phyloP scores from a whole-genome alignment of 179 eudicot genomes.

The Spinacia oleracea region DNA sequence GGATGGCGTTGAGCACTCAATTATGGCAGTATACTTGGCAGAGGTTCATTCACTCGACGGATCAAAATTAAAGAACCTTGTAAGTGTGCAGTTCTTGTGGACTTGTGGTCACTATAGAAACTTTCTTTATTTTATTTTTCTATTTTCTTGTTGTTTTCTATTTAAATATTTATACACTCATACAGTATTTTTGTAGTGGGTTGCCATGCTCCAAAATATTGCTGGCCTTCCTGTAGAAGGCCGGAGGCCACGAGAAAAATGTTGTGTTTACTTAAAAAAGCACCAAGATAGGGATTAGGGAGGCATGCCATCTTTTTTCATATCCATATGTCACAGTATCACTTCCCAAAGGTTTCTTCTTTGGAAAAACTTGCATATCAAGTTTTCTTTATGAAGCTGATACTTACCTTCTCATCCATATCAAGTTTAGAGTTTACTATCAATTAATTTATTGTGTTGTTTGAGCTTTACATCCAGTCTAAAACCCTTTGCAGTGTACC shows the following conservation, averaged over 20 bases:
- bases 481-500: background rate
- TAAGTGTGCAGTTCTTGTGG: slow-evolving; percentile 36
- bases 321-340: background rate
- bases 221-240: background rate
- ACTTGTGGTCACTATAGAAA: background rate
- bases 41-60: slow-evolving; percentile 61
- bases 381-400: background rate
- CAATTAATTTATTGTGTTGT: background rate
- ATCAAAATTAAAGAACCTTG: slow-evolving; percentile 59
- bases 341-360: background rate
- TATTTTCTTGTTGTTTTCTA: background rate
- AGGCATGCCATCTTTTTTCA: slow-evolving; percentile 2
- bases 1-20: slow-evolving; percentile 63
- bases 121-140: slow-evolving; percentile 7
- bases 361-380: too few species aligned
- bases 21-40: slow-evolving; percentile 84
- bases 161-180: background rate
- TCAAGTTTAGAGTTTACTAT: background rate
- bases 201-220: slow-evolving; percentile 3
- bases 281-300: background rate
- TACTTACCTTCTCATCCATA: background rate
- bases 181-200: background rate
- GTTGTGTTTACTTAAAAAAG: slow-evolving; percentile 1
- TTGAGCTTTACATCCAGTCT: background rate
- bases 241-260: background rate